Evolutionary conservation across 140 eudicot genomes (phyloP), one percentile per base, ranked within the genome.

Genomic region (Flaveria floridana): DNA sequence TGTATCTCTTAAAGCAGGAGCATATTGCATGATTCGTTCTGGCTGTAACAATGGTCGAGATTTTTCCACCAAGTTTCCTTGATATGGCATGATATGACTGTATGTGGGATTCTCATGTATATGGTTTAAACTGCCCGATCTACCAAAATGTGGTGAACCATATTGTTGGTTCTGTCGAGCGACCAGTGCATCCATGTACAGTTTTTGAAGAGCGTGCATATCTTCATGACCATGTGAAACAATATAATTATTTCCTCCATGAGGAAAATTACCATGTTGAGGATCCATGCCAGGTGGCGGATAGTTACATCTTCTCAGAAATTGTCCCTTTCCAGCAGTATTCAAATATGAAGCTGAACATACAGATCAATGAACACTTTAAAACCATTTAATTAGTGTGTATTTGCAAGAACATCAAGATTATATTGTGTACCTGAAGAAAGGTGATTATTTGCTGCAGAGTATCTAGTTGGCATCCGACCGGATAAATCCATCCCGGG

Each of bases 141-240:
- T 86, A 61, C 84, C 80, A 64, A 85, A 72, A 62, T 76, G 70
- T 23, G 80, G 81, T n/a, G 82, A 66, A 53, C 74, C 82, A 21
- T 81, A 76, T 42, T 84, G 93, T 50, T 83, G 96, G 13, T 81
- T 82, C 44, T 84, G 89, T 77, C 84, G 91, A 79, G 87, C 77
- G 74, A 91, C 80, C 76, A 87, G 50, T 16, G 90, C 80, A 58
- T 89, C 95, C 25, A 85, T 63, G 78, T 89, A 87, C 21, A 87
- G 71, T 75, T 80, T 87, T 57, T 84, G 96, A 65, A 85, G 84
- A 52, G 74, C 76, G 46, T 74, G 89, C 80, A 89, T 53, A 72
- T 89, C 88, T 64, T 70, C 88, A 74, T 56, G 68, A 55, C 81
- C 76, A 50, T 56, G 84, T 42, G 83, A 64, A 52, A 71, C 53